Base-by-base conservation (phyloP, 305 asterid genomes). In the Plantago coronopus region DNA sequence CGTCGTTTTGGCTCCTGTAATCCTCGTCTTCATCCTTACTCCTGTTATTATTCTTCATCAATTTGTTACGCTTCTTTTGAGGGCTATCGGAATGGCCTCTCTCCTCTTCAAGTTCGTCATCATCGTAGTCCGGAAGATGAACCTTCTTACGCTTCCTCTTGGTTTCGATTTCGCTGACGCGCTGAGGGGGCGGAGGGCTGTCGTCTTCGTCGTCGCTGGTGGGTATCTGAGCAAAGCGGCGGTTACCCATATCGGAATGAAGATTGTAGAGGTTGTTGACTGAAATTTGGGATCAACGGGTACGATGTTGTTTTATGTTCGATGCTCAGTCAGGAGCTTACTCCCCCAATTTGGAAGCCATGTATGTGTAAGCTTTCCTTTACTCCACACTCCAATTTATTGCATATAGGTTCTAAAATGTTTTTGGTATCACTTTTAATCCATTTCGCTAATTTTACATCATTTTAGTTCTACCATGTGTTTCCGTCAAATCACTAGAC, bases 71-170 rank as follows among this genome's bases (percentile, higher is more conserved):
- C 40, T 37, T 27, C 8, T 53, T 53, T 18, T 53, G 19, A 15
- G 58, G 58, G 14, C 40, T 34, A 34, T 17, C 14, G 6, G 57
- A 25, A 49, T 23, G 21, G 14, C 7, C 29, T 50, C 34, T 10
- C 57, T 31, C 58, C 17, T 53, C 58, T 0, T 9, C 27, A 2
- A 3, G 8, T 8, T 38, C 62, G 5, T 57, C 62, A 0, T 57
- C 62, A 19, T 57, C 62, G 45, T 4, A 13, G 2, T 34, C 5
- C 2, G 5, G 40, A 34, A 57, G 23, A 38, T 17, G 49, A 7
- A 57, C 17, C 48, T 57, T 57, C 21, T 57, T 57, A 4, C 62
- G 62, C 23, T 38, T 57, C 45, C 62, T 12, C n/a, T 38, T 48
- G 13, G 14, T 57, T 5, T 38, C 25, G 20, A 14, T 53, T 53